phyloP scores from a whole-genome alignment of 1,284 basidiomycete genomes.

The Bjerkandera adusta region DNA sequence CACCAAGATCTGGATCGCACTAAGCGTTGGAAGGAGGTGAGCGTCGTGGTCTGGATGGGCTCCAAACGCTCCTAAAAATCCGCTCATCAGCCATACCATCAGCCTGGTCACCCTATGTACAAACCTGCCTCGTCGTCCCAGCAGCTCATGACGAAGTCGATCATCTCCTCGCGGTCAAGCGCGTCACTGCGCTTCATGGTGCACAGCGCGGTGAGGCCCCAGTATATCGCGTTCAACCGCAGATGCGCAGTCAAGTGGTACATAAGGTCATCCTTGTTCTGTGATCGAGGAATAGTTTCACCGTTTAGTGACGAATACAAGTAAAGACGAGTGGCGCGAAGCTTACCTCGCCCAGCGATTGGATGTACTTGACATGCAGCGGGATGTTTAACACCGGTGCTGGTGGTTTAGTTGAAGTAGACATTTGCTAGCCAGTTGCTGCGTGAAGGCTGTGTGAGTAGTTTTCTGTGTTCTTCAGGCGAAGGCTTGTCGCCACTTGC shows the following conservation, averaged over 20 bases:
- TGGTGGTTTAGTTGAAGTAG: too few relatives aligned
- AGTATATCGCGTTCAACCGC: slow-evolving; percentile 95
- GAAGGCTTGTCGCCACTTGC: too few relatives aligned
- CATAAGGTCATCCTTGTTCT: slow-evolving; percentile 85
- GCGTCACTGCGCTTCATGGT: slow-evolving; percentile 80
- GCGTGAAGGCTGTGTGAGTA: too few relatives aligned
- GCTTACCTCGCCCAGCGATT: slow-evolving; percentile 30
- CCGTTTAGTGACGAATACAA: not conserved
- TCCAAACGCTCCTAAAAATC: slow-evolving; percentile 86
- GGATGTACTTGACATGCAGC: slow-evolving; percentile 32
- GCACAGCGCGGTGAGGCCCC: slow-evolving; percentile 88
- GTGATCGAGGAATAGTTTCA: slow-evolving; percentile 6
- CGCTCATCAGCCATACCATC: too few relatives aligned
- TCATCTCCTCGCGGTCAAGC: slow-evolving; percentile 79
- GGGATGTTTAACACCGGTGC: slow-evolving; percentile 25
- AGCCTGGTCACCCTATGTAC: too few relatives aligned
- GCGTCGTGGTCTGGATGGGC: slow-evolving; percentile 93
- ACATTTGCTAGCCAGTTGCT: too few relatives aligned
- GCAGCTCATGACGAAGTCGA: slow-evolving; percentile 90
- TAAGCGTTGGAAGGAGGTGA: slow-evolving; percentile 84
- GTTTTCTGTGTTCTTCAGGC: too few relatives aligned
- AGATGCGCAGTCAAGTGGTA: slow-evolving; percentile 95
- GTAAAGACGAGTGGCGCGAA: not conserved
- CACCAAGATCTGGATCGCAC: slow-evolving; percentile 89
- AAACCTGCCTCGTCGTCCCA: slow-evolving; percentile 89